Conservation (phyloP, 768 basidiomycete genomes). For the Psilocybe sp. region DNA sequence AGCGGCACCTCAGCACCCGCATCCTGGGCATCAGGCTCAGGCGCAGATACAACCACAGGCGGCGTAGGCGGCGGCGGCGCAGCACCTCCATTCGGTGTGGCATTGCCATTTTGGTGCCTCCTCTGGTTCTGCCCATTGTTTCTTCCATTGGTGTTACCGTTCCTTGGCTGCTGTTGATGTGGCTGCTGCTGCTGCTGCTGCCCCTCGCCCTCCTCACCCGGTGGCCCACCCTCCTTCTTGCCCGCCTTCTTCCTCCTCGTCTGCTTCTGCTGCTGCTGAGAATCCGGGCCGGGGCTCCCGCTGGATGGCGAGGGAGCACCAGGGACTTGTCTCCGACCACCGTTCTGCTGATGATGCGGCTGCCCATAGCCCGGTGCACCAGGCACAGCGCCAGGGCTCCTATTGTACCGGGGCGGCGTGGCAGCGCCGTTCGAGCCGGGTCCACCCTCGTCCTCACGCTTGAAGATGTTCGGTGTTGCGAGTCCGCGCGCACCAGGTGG, state of each 20-base stretch:
- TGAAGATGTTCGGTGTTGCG: conserved; percentile 84
- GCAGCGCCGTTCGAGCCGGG: conserved; percentile 48
- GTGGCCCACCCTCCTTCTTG: conserved; percentile 31
- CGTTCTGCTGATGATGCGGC: conserved; percentile 29
- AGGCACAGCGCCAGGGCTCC: conserved; percentile 28
- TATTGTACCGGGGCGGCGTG: conserved; percentile 63
- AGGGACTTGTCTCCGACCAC: conserved; percentile 3
- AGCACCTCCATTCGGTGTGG: conserved; percentile 27
- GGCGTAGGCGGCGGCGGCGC: conserved; percentile 6
- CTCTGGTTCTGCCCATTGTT: neutral
- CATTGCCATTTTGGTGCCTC: conserved; percentile 9
- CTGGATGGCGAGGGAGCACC: too few species aligned
- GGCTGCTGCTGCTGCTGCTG: conserved; percentile 27
- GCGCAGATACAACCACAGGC: conserved; percentile 6
- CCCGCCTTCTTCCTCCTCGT: conserved; percentile 61
- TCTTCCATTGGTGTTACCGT: conserved; percentile 15
- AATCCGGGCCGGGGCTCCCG: too few species aligned
- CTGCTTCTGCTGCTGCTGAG: conserved; percentile 32
- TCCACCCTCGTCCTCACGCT: conserved; percentile 89
- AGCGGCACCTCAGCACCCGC: conserved; percentile 38
- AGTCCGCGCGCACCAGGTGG: conserved; percentile 92
- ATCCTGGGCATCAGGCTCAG: conserved; percentile 8
- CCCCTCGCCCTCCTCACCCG: conserved; percentile 41
- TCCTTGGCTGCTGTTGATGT: conserved; percentile 23
- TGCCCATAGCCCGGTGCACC: too few species aligned